phyloP scores from a whole-genome alignment of 2,329 filamentous ascomycete genomes.

The Botrytis elliptica region DNA sequence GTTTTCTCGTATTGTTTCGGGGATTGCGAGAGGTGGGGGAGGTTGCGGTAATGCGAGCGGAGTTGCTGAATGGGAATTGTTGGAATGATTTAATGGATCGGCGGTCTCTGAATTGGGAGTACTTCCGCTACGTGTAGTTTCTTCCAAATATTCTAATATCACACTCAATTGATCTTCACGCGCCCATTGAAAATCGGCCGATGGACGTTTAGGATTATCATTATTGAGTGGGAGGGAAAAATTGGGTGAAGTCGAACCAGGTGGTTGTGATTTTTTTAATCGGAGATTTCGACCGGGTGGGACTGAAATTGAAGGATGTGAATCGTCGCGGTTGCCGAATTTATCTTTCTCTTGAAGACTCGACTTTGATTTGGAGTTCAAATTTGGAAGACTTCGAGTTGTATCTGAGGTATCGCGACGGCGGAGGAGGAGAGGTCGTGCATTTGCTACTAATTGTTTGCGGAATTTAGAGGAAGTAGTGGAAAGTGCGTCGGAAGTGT shows the following conservation, averaged over 20 bases:
- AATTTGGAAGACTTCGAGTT: not conserved
- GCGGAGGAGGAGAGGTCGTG: not conserved
- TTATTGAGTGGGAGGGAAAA: constrained; percentile 13
- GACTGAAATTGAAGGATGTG: not conserved
- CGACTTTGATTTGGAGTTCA: not conserved
- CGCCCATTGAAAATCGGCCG: constrained; percentile 28
- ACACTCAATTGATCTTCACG: constrained; percentile 33
- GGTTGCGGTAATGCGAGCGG: not conserved
- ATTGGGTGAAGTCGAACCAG: not conserved
- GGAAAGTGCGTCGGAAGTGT: not conserved
- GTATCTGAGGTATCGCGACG: not conserved
- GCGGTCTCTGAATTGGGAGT: not conserved
- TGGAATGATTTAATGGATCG: not conserved
- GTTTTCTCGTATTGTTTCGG: constrained; percentile 7
- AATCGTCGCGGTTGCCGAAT: not conserved
- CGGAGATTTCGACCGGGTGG: not conserved
- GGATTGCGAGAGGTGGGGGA: constrained; percentile 1
- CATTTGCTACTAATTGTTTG: not conserved
- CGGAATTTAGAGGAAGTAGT: not conserved
- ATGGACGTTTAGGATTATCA: constrained; percentile 11
- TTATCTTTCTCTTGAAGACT: not conserved
- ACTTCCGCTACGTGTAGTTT: constrained; percentile 19
- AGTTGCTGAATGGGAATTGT: not conserved
- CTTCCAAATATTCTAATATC: constrained; percentile 31
- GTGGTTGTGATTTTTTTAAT: constrained; percentile 4